These are phyloP conservation scores for Inga laurina DNA, from an alignment of 306 rosid species.

Conservation along the genomic window DNA sequence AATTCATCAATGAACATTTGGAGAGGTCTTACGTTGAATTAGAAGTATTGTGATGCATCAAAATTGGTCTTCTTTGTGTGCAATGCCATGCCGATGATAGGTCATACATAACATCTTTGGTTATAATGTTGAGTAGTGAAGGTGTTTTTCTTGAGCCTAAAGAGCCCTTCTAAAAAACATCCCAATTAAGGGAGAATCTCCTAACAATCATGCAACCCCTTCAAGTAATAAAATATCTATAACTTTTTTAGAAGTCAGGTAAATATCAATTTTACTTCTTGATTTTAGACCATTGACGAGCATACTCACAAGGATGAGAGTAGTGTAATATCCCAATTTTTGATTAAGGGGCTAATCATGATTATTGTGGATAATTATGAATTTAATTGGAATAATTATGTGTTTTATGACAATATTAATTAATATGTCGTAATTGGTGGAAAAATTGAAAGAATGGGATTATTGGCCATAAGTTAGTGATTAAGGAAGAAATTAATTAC, in stretches of 20 bases:
- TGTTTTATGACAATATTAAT: no score
- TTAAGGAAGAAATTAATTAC: no score
- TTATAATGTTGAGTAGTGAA: conserved; percentile 44
- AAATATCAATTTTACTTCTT: neutral
- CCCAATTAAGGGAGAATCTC: neutral
- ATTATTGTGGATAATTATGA: no score
- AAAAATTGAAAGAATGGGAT: no score
- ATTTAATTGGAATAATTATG: no score
- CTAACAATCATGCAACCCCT: neutral
- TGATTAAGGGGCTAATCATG: no score
- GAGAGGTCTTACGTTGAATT: neutral
- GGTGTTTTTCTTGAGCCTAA: conserved; percentile 39
- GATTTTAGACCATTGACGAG: no score
- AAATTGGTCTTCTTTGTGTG: conserved; percentile 51
- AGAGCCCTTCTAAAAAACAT: conserved; percentile 23
- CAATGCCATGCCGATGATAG: conserved; percentile 46
- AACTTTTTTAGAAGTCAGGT: conserved; percentile 18
- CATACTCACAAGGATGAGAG: neutral
- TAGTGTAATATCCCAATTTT: no score
- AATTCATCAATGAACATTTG: conserved; percentile 23
- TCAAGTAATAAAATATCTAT: conserved; percentile 24
- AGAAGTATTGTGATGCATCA: conserved; percentile 39
- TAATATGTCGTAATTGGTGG: no score
- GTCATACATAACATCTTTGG: conserved; percentile 47
- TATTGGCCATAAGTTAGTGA: no score